Base-by-base conservation (phyloP, 192 early-diverging fungal genomes). In the Backusella morwellensis region DNA sequence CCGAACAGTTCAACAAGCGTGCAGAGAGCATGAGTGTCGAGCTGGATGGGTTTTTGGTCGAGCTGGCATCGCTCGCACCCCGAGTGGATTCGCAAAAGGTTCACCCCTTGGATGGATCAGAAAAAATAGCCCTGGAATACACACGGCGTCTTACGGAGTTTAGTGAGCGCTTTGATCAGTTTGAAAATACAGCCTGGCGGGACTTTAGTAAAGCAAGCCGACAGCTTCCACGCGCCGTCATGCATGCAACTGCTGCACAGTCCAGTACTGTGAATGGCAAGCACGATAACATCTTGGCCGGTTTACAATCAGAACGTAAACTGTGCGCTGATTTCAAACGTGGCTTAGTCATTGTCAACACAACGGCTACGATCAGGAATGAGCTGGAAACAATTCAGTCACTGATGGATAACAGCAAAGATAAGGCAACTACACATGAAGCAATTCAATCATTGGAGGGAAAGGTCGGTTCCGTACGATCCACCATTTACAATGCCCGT, bases 371-470 rank as follows among this genome's bases (percentile, higher is more conserved):
- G 1, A 47, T 71, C 23, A 26, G 42, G 23, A 44, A 38, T 32
- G 70, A 71, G 17, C 72, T 83, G 14, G 75, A 75, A 19, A 59
- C 19, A 12, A 77, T 83, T 56, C 78, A 80, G 6, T 68, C 35
- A 29, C 47, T 59, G 8, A 83, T 83, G 82, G 78, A 74, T 23
- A 70, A 79, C 23, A 77, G 35, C n/a, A 76, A 77, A 6, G 42
- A 78, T n/a, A 66, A 41, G 38, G 76, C 50, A n/a, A 83, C 82
- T 0, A 82, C 80, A 0, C 59, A 78, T 42, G 77, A 75, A 56
- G 78, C 66, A 11, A 83, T 83, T 63, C 74, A 73, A 23, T 75
- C 74, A 8, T 19, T 83, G 14, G 82, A 83, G 34, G 70, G 66
- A 12, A 79, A 76, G 11, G 82, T 77, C 4, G 79, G 41, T 17